Conservation (phyloP, 805 yeast genomes). For the Myxozyma mucilagina region DNA sequence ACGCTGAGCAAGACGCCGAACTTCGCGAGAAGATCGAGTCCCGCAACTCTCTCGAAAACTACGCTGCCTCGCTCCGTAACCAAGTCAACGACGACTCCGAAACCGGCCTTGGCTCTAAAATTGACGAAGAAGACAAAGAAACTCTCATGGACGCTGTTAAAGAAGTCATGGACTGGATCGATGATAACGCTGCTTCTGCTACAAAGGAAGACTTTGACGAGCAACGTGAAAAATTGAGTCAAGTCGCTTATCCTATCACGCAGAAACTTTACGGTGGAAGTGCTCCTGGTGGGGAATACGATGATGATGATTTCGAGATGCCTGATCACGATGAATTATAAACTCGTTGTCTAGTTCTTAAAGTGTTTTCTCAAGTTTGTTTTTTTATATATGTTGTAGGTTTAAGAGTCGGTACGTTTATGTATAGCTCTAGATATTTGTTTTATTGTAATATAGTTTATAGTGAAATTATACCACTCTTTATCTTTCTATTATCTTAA, state of each 20-base stretch:
- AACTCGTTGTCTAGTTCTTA: neutral
- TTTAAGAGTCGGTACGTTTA: too few species aligned
- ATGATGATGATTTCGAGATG: conserved; percentile 60
- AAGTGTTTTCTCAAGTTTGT: neutral
- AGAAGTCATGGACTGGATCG: conserved; percentile 86
- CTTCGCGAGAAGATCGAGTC: conserved; percentile 83
- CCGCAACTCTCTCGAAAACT: conserved; percentile 84
- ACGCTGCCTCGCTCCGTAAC: conserved; percentile 78
- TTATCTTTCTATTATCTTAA: too few species aligned
- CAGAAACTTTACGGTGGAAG: conserved; percentile 75
- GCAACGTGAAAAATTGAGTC: conserved; percentile 78
- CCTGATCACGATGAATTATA: conserved; percentile 66
- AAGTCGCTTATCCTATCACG: conserved; percentile 88
- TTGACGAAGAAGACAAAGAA: conserved; percentile 90
- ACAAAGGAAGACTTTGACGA: conserved; percentile 91
- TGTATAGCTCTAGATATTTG: too few species aligned
- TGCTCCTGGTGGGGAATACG: conserved; percentile 48
- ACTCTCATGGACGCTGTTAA: conserved; percentile 80
- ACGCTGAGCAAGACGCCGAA: conserved; percentile 84
- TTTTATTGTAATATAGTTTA: too few species aligned
- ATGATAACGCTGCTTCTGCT: conserved; percentile 82
- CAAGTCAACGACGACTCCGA: conserved; percentile 55
- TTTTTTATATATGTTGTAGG: neutral
- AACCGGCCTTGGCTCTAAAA: conserved; percentile 68
- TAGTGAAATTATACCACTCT: too few species aligned